Conservation (phyloP, 768 basidiomycete species). For the Podaxis sp. region DNA sequence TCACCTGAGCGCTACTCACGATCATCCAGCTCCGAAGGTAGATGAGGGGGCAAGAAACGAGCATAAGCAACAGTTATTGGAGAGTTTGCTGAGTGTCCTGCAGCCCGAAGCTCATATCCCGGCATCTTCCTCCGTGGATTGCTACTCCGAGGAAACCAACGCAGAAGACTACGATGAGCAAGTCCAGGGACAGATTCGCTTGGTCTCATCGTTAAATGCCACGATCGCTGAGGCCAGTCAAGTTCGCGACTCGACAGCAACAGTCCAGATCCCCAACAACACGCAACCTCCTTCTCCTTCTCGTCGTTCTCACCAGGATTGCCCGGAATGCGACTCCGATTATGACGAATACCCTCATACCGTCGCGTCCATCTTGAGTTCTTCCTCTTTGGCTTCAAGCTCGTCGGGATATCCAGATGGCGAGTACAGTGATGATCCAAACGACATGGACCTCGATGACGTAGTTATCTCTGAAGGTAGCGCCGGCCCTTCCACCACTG, state of each 20-base stretch:
- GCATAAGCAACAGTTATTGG: background rate
- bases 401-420: background rate
- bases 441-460: background rate
- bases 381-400: background rate
- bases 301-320: background rate
- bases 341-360: background rate
- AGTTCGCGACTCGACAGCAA: background rate
- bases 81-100: slow-evolving; percentile 1
- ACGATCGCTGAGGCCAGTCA: background rate
- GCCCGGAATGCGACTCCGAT: slow-evolving; percentile 5
- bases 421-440: background rate
- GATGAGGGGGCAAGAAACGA: background rate
- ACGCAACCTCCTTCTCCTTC: background rate
- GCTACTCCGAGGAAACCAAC: background rate
- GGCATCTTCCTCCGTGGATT: background rate
- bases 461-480: background rate
- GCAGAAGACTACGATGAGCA: background rate
- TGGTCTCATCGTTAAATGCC: background rate
- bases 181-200: background rate
- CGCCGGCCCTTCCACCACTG: background rate
- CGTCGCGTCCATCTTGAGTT: background rate
- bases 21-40: background rate
- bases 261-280: background rate
- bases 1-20: background rate
- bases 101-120: slow-evolving; percentile 2